A percentile compares a stretch with the other conserved stretches of the same genome.
These are phyloP conservation scores for Silene noctiflora DNA, from an alignment of 179 eudicot species.

Conservation along the genomic window DNA sequence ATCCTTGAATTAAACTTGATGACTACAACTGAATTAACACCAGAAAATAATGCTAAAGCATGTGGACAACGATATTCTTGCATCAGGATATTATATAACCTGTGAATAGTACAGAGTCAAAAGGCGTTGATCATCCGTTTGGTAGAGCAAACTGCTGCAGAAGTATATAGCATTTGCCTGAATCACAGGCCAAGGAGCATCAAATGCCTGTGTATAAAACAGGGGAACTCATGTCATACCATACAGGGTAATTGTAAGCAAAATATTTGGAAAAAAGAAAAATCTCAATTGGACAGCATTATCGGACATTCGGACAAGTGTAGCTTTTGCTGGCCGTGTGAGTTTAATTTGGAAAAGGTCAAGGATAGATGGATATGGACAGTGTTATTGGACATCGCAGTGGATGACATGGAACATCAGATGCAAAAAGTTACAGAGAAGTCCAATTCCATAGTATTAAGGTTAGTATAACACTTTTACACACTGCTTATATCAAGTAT, in stretches of 20 bases:
- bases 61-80: background rate
- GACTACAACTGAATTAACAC: background rate
- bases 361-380: background rate
- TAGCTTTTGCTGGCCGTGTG: background rate
- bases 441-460: too few relatives aligned
- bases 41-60: background rate
- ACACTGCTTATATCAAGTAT: constrained; percentile 1
- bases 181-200: constrained; percentile 98
- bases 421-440: too few relatives aligned
- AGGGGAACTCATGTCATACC: constrained; percentile 15
- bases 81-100: constrained; percentile 38
- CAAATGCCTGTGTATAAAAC: constrained; percentile 71
- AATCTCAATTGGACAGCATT: background rate
- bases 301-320: constrained; percentile 1
- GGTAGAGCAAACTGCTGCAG: constrained; percentile 76
- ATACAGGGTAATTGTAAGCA: constrained; percentile 2
- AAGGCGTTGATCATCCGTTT: constrained; percentile 73
- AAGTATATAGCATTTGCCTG: constrained; percentile 93
- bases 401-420: too few relatives aligned
- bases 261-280: background rate
- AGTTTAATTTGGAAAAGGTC: background rate
- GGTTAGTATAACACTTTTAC: too few relatives aligned
- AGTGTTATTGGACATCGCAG: background rate
- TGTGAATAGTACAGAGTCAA: constrained; percentile 62
- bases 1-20: background rate